These are phyloP conservation scores for Posidonia oceanica DNA, from an alignment of 116 monocot species.

Conservation along the genomic window DNA sequence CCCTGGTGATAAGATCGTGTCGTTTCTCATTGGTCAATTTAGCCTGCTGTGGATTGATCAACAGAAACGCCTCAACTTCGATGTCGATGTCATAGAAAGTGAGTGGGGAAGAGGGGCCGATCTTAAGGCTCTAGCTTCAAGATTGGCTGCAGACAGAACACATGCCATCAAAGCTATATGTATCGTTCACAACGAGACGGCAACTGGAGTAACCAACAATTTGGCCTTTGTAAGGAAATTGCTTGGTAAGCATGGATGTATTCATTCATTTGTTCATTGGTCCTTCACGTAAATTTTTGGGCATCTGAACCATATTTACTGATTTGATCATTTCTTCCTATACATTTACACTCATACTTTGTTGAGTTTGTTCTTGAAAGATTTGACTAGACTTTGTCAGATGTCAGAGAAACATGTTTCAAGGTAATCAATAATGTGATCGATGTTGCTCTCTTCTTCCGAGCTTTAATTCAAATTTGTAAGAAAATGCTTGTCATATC, in stretches of 20 bases:
- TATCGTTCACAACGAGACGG: constrained; percentile 93
- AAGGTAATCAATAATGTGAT: too few relatives aligned
- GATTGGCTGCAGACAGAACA: constrained; percentile 34
- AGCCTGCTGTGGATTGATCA: constrained; percentile 97
- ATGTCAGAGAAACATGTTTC: too few relatives aligned
- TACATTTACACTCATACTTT: too few relatives aligned
- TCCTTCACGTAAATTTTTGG: too few relatives aligned
- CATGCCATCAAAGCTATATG: constrained; percentile 81
- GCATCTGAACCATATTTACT: too few relatives aligned
- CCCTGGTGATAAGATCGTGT: constrained; percentile 69
- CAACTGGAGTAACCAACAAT: constrained; percentile 90
- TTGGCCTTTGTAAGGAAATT: constrained; percentile 60
- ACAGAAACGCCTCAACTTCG: constrained; percentile 74
- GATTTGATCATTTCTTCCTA: too few relatives aligned
- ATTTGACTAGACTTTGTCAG: too few relatives aligned
- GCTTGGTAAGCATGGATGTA: constrained; percentile 33
- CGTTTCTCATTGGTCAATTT: constrained; percentile 82
- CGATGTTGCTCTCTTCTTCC: too few relatives aligned
- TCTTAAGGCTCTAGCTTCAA: constrained; percentile 54
- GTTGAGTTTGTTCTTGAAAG: too few relatives aligned
- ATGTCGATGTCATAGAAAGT: constrained; percentile 88
- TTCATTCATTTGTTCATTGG: too few relatives aligned
- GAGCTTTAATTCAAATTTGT: too few relatives aligned
- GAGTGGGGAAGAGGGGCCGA: constrained; percentile 89
- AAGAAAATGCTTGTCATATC: too few relatives aligned